Evolutionary conservation across 129 eudicot species (phyloP), one percentile per base, ranked within the genome.

Genomic region (Smallanthus sonchifolius): DNA sequence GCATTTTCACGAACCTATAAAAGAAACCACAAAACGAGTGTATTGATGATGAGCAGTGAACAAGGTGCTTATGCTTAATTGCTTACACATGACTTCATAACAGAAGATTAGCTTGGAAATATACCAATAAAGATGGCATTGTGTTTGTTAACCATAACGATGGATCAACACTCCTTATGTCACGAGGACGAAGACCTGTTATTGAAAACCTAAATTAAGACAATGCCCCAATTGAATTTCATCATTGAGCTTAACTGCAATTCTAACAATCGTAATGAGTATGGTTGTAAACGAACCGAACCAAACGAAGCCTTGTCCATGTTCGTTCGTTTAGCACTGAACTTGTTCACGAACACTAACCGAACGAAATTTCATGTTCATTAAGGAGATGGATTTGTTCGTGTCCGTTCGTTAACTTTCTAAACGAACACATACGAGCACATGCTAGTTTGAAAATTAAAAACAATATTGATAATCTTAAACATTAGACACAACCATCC

Each of bases 111-210:
- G 65, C 47, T 67, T 42, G 74, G 39, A 28, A 78, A 37, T 51
- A 8, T 89, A 94, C 99, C 99, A 95, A 83, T 82, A 95, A 79
- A 71, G 96, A 82, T 40, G 99, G 99, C 99, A 91, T 91, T 36
- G 97, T 74, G 75, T 95, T 95, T 76, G 94, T 95, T 76, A 95
- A 78, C 99, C 99, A 91, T 82, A 95, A 79, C 32, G 99, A 91
- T 47, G 99, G 99, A 79, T 95, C 97, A 78, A 95, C 99, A 74
- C 99, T 91, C 65, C 97, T 83, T 59, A 95, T 82, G 83, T 95
- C 99, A 37, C 99, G 88, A 78, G 99, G 99, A 40, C 99, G 96
- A 39, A 91, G 94, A 76, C 99, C 99, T 95, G 88, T 36, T 35
- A 72, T 40, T 42, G 52, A 47, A 44, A 51, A 67, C 78, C 59